Percentiles rank a stretch among this genome's conserved stretches.
phyloP scores from a whole-genome alignment of 805 yeast species.

The Monosporozyma unispora region DNA sequence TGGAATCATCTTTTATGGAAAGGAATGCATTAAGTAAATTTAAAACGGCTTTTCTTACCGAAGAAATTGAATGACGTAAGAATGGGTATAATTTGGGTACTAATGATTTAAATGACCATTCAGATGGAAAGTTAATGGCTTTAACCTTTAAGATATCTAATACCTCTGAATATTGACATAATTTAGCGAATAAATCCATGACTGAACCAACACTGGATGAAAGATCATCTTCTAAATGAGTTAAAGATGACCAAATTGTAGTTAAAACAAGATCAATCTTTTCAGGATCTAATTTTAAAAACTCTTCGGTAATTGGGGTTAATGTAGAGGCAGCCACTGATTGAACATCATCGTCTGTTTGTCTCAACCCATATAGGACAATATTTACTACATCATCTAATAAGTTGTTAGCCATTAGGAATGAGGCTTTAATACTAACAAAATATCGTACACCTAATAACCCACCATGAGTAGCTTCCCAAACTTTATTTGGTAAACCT shows the following conservation, averaged over 20 bases:
- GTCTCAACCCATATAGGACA: conserved; percentile 78
- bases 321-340: conserved; percentile 92
- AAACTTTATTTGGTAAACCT: conserved; percentile 42
- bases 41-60: conserved; percentile 82
- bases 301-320: conserved; percentile 81
- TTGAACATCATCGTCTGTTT: conserved; percentile 88
- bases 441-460: conserved; percentile 87
- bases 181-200: conserved; percentile 83
- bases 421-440: conserved; percentile 78
- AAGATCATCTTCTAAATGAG: conserved; percentile 80
- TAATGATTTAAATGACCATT: conserved; percentile 56
- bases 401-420: conserved; percentile 47
- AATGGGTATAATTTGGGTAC: conserved; percentile 93
- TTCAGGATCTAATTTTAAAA: conserved; percentile 53
- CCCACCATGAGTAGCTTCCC: conserved; percentile 99
- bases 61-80: conserved; percentile 83
- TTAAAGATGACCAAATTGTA: conserved; percentile 86
- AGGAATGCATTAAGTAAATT: conserved; percentile 73
- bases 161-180: conserved; percentile 76
- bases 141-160: conserved; percentile 58
- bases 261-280: conserved; percentile 41
- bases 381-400: conserved; percentile 68
- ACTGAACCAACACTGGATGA: conserved; percentile 93
- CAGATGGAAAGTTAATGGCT: conserved; percentile 39
- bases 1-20: conserved; percentile 41